phyloP scores from a whole-genome alignment of 352 stramenopile genomes.

The Phytophthora sansomeana region DNA sequence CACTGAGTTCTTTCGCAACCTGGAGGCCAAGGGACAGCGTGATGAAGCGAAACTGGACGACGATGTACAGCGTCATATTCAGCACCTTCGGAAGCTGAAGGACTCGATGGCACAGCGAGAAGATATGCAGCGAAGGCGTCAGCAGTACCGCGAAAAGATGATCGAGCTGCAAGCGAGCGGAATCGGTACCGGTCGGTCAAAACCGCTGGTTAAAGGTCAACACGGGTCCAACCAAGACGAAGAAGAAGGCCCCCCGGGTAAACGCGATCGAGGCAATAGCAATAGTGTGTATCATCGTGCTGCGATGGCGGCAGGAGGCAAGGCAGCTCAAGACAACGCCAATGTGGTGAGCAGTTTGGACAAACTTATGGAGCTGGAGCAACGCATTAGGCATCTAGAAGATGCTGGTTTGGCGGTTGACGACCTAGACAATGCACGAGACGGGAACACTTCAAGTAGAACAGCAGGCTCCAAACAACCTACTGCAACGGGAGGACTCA shows the following conservation, averaged over 20 bases:
- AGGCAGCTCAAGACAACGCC: conserved; percentile 31
- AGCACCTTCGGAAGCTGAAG: conserved; percentile 85
- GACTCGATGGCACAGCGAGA: conserved; percentile 68
- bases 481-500: conserved; percentile 33
- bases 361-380: conserved; percentile 91
- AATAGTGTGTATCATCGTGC: conserved; percentile 50
- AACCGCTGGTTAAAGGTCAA: conserved; percentile 31
- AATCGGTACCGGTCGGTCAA: conserved; percentile 34
- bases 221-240: conserved; percentile 57
- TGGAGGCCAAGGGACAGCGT: conserved; percentile 76
- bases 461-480: conserved; percentile 32
- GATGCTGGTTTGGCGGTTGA: conserved; percentile 63
- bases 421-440: conserved; percentile 37
- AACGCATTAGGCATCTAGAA: conserved; percentile 88
- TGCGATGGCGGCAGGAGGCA: conserved; percentile 29
- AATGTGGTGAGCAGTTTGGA: conserved; percentile 84
- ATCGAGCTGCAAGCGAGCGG: conserved; percentile 48
- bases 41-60: conserved; percentile 77
- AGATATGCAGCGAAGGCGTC: conserved; percentile 62
- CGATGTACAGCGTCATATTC: conserved; percentile 91
- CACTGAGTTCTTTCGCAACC: conserved; percentile 88
- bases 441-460: conserved; percentile 33
- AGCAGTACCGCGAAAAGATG: conserved; percentile 73
- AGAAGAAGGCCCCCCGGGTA: conserved; percentile 25
- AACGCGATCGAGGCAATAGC: conserved; percentile 24